Evolutionary conservation across 1,284 basidiomycete species (phyloP), one percentile per base, ranked within the genome.

Genomic region (Fomitiporia mediterranea): DNA sequence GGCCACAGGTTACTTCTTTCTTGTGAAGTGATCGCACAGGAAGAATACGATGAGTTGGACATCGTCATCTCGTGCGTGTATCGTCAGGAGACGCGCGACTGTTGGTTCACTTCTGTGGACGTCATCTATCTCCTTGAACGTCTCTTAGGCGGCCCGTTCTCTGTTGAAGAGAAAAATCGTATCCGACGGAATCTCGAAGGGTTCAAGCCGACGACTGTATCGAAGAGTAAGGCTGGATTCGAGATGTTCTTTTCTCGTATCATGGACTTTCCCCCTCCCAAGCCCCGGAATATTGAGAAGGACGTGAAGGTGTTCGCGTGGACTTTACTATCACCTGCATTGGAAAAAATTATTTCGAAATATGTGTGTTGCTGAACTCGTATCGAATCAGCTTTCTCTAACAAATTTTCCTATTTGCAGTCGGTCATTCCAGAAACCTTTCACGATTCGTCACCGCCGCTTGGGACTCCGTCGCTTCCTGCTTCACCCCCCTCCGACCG

Each of bases 221-320:
- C 90, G 46, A 98, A 98, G 74, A 83, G 83, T 67, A 89, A 92
- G 65, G 71, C 79, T 0, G 88, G 86, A 4, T 86, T 82, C 60
- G 90, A 92, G 65, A 28, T 25, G 13, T 94, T 98, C 72, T 98
- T 98, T 78, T 86, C 91, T 71, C 80, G 85, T 62, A 94, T 98
- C 73, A 98, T 98, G 95, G 84, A 90, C 56, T 96, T 97, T 67
- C 91, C 92, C 0, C 84, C 89, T 55, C 95, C 95, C 2, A 94
- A 93, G 69, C 95, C 95, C 4, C 79, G 96, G 52, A 95, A 96
- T 69, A 98, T 98, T 60, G 95, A 98, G 70, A 98, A 98, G 78
- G 94, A 97, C 66, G 81, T 98, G 68, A 98, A 98, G 72, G 94
- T 98, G 2, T 98, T 98, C 67, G 84, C 88, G n/a, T 98, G 95